phyloP scores from a whole-genome alignment of 352 stramenopile species.

The Pythium brassicae region DNA sequence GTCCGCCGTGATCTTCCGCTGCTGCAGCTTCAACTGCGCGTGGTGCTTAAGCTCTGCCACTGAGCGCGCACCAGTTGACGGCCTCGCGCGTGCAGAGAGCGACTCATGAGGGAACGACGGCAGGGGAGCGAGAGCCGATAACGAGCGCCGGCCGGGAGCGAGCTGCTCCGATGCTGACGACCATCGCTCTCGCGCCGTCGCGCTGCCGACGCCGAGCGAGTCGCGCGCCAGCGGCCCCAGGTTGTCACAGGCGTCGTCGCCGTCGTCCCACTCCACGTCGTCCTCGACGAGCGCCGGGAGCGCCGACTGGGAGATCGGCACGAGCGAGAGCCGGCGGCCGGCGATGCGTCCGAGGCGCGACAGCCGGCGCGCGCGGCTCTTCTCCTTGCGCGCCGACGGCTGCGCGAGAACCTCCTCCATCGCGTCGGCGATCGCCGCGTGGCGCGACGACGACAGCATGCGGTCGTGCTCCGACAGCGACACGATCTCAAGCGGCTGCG shows the following conservation, averaged over 20 bases:
- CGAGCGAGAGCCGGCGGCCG: conserved; percentile 40
- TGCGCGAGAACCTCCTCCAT: conserved; percentile 72
- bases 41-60: conserved; percentile 3
- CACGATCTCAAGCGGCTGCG: conserved; percentile 55
- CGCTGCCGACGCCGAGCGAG: background rate
- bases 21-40: conserved; percentile 10
- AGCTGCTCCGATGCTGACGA: conserved; percentile 1
- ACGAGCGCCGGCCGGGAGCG: background rate
- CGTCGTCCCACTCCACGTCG: conserved; percentile 42
- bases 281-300: conserved; percentile 31
- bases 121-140: background rate
- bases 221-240: conserved; percentile 5
- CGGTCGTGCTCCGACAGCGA: conserved; percentile 56
- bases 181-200: background rate
- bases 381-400: conserved; percentile 53
- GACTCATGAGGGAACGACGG: background rate
- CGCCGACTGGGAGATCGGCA: conserved; percentile 30
- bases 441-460: conserved; percentile 53
- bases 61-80: background rate
- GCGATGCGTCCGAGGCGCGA: conserved; percentile 55
- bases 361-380: conserved; percentile 49
- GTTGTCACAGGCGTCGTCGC: conserved; percentile 31
- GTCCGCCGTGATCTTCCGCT: conserved; percentile 23
- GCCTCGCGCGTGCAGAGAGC: background rate
- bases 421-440: conserved; percentile 65